Evolutionary conservation across 2,329 filamentous ascomycete species (phyloP), one percentile per base, ranked within the genome.

Genomic region (Scopulariopsis brevicaulis): DNA sequence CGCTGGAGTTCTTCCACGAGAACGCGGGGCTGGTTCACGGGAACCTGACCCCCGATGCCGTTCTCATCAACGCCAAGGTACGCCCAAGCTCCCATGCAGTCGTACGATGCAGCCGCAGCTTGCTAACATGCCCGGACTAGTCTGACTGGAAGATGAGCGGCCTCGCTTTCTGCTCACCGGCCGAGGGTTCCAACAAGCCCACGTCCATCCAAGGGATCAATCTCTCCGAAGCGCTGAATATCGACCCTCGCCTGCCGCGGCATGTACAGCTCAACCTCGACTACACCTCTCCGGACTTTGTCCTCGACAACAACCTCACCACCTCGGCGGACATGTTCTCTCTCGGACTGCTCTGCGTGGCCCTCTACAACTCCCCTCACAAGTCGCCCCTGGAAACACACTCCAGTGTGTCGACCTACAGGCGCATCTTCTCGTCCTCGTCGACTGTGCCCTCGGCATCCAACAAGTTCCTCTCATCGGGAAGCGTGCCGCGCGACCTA

Each of bases 71-170:
- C 73, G 84, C 89, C 48, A 99, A 99, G 82, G 86, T 83, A 28
- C 10, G 55, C 15, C 7, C 11, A 22, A 43, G 35, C 11, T 5
- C 6, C 2, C 20, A 24, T 34, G 40, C 37, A 32, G 15, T 20
- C 22, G 24, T 2, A 4, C 18, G 4, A 4, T 4, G 18, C 2
- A 4, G 14, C 15, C 12, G 20, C 10, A 7, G 20, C 43, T 8
- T 18, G 32, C 55, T 56, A 56, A 56, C 55, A 56, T 12, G 24
- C 22, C 59, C 61, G 66, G 7, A 6, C 20, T 66, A 89, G 86
- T 96, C 90, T 54, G 94, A 99, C 71, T 99, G 94, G 94, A 99
- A 99, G 70, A 89, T 99, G 61, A 93, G 91, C 64, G 94, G 93
- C n/a, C 80, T 99, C 46, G 84, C 88, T 0, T 99, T 96, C 70